Conservation (phyloP, 2,329 filamentous ascomycete species). For the Colletotrichum truncatum region DNA sequence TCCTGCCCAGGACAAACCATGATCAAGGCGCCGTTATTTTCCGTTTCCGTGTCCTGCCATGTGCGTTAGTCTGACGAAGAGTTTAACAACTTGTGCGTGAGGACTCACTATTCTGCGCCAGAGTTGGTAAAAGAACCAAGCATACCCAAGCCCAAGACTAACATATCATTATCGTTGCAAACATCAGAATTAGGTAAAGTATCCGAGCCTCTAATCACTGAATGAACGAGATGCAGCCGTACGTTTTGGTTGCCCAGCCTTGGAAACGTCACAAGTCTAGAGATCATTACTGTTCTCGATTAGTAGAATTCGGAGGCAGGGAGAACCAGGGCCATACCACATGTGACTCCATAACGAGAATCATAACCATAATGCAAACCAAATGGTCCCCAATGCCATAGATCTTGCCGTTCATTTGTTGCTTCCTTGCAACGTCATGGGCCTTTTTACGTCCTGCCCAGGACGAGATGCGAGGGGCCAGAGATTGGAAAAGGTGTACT, state of each 20-base stretch:
- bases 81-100: not conserved
- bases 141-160: not conserved
- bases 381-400: not conserved
- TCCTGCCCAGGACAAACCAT: constrained; percentile 45
- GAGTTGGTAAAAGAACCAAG: not conserved
- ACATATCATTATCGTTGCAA: constrained; percentile 1
- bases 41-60: not conserved
- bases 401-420: constrained; percentile 12
- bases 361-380: constrained; percentile 2
- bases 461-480: constrained; percentile 34
- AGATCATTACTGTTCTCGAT: constrained; percentile 2
- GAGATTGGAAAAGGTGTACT: too few relatives aligned
- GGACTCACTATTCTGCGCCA: constrained; percentile 2
- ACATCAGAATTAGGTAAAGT: not conserved
- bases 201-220: not conserved
- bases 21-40: not conserved
- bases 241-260: constrained; percentile 7
- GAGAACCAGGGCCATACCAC: not conserved
- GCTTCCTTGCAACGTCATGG: constrained; percentile 17
- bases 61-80: too few relatives aligned
- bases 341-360: not conserved
- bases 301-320: not conserved
- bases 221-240: constrained; percentile 4
- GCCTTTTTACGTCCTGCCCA: constrained; percentile 47
- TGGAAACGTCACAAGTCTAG: constrained; percentile 7